Percentiles rank a stretch among this genome's conserved stretches.
These are phyloP conservation scores for Aphanocladium album DNA, from an alignment of 2,329 filamentous ascomycete genomes.

Conservation along the genomic window DNA sequence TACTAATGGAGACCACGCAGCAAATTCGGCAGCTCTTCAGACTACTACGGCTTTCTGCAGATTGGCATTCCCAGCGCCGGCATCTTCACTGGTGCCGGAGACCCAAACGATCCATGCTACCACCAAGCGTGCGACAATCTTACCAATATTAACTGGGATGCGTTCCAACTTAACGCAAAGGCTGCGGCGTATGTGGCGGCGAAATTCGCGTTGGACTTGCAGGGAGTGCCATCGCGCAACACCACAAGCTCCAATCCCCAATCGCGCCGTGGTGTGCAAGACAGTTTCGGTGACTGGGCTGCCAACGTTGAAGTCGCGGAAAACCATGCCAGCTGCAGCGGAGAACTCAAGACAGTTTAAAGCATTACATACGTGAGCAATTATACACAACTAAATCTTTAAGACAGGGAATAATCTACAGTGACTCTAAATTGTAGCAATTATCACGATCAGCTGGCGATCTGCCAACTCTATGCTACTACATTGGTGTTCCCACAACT, in stretches of 20 bases:
- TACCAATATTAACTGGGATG: slow-evolving; percentile 37
- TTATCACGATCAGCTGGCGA: too few relatives aligned
- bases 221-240: slow-evolving; percentile 29
- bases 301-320: slow-evolving; percentile 21
- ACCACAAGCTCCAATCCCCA: slow-evolving; percentile 25
- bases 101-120: slow-evolving; percentile 32
- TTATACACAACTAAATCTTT: neutral
- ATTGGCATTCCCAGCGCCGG: slow-evolving; percentile 36
- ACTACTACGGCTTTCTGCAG: slow-evolving; percentile 37
- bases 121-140: slow-evolving; percentile 36
- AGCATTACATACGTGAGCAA: neutral
- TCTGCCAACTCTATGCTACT: too few relatives aligned
- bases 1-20: slow-evolving; percentile 5
- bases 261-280: slow-evolving; percentile 21
- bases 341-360: slow-evolving; percentile 17
- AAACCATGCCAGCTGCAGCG: slow-evolving; percentile 26
- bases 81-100: slow-evolving; percentile 36
- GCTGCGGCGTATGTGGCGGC: slow-evolving; percentile 49
- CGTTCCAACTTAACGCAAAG: slow-evolving; percentile 34
- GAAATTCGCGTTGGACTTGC: slow-evolving; percentile 30
- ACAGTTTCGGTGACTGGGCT: slow-evolving; percentile 23
- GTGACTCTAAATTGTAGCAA: too few relatives aligned
- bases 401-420: too few relatives aligned
- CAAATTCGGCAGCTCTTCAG: slow-evolving; percentile 32
- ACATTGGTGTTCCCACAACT: too few relatives aligned